These are phyloP conservation scores for Venturia aucupariae DNA, from an alignment of 2,329 filamentous ascomycete species.

Conservation along the genomic window DNA sequence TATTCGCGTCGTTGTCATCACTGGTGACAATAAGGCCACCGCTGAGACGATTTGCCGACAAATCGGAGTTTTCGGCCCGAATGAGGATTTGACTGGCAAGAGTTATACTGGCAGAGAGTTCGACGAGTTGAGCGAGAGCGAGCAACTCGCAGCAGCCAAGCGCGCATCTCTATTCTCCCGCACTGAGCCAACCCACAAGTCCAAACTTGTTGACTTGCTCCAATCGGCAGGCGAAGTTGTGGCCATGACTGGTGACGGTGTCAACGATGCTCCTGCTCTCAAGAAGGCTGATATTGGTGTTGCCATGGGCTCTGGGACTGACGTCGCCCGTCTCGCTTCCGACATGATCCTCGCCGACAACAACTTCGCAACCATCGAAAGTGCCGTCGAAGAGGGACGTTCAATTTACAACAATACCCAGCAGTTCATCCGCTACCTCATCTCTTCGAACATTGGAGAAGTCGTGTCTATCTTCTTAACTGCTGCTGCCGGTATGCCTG, in stretches of 20 bases:
- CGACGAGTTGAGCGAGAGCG: conserved; percentile 66
- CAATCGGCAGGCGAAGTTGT: conserved; percentile 91
- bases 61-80: conserved; percentile 80
- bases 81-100: conserved; percentile 81
- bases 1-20: conserved; percentile 95
- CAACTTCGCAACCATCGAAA: conserved; percentile 96
- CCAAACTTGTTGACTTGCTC: conserved; percentile 91
- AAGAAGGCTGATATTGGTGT: conserved; percentile 99
- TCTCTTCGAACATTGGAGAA: conserved; percentile 98
- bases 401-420: conserved; percentile 99
- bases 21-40: conserved; percentile 94
- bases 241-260: conserved; percentile 97
- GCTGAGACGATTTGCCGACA: conserved; percentile 96
- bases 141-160: conserved; percentile 78
- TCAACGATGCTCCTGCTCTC: conserved; percentile 93
- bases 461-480: conserved; percentile 98
- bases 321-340: conserved; percentile 90
- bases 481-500: conserved; percentile 91
- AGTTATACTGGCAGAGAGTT: conserved; percentile 95
- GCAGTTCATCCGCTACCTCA: conserved; percentile 97
- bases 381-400: conserved; percentile 91
- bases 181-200: conserved; percentile 93
- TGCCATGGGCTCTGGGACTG: conserved; percentile 95
- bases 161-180: conserved; percentile 88
- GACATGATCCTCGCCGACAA: conserved; percentile 99